Evolutionary conservation across 768 basidiomycete genomes (phyloP).

Genomic region (Rhodotorula diobovata): DNA sequence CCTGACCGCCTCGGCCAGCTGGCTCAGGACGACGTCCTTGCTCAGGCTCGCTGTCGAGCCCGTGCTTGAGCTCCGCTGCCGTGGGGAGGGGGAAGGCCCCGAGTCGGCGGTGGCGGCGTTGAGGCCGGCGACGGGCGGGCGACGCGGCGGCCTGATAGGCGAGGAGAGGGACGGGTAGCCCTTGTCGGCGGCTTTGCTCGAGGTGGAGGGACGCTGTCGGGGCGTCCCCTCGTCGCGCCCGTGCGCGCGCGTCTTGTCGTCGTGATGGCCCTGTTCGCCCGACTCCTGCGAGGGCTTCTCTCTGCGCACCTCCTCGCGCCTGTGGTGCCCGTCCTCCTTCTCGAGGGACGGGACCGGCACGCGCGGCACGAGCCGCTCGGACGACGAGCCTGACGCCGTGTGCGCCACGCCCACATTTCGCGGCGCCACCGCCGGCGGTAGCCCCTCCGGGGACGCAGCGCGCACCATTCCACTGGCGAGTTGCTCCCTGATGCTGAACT

Average conservation of each 20-base stretch:
- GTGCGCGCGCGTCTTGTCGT: too few species aligned
- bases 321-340: neutral
- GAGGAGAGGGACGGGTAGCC: too few species aligned
- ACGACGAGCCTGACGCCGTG: neutral
- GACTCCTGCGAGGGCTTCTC: neutral
- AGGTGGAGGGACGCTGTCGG: neutral
- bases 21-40: conserved; percentile 26
- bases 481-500: neutral
- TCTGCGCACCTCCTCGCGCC: too few species aligned
- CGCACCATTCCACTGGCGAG: neutral
- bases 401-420: neutral
- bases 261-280: too few species aligned
- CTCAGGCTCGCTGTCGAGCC: conserved; percentile 16
- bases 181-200: neutral
- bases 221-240: neutral
- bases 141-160: neutral
- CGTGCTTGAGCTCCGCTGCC: neutral
- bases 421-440: too few species aligned
- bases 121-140: conserved; percentile 13
- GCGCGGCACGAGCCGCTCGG: neutral
- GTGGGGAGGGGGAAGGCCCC: too few species aligned
- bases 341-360: conserved; percentile 5
- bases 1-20: conserved; percentile 28
- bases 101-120: neutral
- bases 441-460: neutral